Percentiles rank a stretch among this genome's conserved stretches.
phyloP scores from a whole-genome alignment of 1,284 basidiomycete genomes.

The Fomitopsis pinicola region DNA sequence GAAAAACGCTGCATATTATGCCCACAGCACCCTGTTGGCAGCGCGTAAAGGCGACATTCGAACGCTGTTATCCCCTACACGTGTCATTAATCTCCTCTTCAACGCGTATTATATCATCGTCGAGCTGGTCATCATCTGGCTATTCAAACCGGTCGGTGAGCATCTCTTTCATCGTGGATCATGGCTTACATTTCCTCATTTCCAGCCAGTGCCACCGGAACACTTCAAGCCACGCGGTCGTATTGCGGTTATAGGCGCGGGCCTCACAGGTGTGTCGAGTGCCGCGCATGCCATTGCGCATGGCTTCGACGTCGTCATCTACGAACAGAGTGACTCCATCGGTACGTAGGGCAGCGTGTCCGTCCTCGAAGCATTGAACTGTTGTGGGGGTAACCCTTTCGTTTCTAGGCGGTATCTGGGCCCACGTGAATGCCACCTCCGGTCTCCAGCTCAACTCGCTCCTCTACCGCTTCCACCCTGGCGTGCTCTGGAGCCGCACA shows the following conservation, averaged over 20 bases:
- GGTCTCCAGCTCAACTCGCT: slow-evolving; percentile 60
- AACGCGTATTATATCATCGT: slow-evolving; percentile 32
- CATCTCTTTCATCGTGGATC: not conserved
- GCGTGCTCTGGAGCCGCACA: slow-evolving; percentile 35
- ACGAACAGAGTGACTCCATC: slow-evolving; percentile 31
- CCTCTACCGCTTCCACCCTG: slow-evolving; percentile 52
- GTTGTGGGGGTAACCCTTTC: not conserved
- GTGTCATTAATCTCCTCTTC: slow-evolving; percentile 19
- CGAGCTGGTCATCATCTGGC: slow-evolving; percentile 33
- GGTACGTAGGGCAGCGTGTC: slow-evolving; percentile 4
- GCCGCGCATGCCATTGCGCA: slow-evolving; percentile 50
- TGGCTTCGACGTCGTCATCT: slow-evolving; percentile 52
- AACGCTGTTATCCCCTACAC: slow-evolving; percentile 1
- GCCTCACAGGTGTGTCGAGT: slow-evolving; percentile 46
- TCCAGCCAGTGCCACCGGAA: not conserved
- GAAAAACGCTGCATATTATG: not conserved
- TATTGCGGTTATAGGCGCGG: slow-evolving; percentile 51
- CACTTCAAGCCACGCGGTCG: slow-evolving; percentile 27
- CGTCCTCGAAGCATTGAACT: not conserved
- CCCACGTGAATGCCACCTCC: slow-evolving; percentile 55
- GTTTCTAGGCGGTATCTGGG: slow-evolving; percentile 53
- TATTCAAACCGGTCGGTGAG: slow-evolving; percentile 39
- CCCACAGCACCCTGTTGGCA: not conserved
- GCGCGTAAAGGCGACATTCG: not conserved
- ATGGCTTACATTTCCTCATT: not conserved